phyloP scores from a whole-genome alignment of 2,329 filamentous ascomycete genomes.

The Whalleya microplaca region DNA sequence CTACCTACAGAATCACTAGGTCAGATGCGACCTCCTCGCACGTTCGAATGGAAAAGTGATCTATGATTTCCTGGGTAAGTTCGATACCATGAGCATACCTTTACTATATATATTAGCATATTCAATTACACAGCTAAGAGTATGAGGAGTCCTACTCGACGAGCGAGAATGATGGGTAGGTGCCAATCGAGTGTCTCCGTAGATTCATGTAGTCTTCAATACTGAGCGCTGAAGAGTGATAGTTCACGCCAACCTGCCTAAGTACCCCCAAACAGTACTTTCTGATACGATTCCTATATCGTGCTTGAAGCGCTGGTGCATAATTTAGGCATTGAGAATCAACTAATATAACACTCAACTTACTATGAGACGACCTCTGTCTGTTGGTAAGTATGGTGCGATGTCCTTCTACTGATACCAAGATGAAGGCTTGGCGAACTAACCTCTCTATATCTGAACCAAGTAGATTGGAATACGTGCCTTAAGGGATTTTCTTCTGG shows the following conservation, averaged over 20 bases:
- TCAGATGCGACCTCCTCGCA: slow-evolving; percentile 25
- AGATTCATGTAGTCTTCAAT: slow-evolving; percentile 28
- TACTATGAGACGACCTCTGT: too few relatives aligned
- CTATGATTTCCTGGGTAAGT: slow-evolving; percentile 20
- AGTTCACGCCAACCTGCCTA: slow-evolving; percentile 22
- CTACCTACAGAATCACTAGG: slow-evolving; percentile 23
- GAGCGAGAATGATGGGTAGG: slow-evolving; percentile 23
- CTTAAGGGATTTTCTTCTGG: slow-evolving; percentile 27
- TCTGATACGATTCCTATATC: slow-evolving; percentile 14
- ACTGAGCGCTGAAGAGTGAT: slow-evolving; percentile 1
- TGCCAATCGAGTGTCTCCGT: slow-evolving; percentile 25
- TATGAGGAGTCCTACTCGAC: slow-evolving; percentile 21
- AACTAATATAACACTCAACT: too few relatives aligned
- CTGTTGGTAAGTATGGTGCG: too few relatives aligned
- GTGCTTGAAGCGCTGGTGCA: slow-evolving; percentile 9
- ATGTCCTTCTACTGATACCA: too few relatives aligned
- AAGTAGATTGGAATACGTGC: slow-evolving; percentile 34
- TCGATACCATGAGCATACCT: slow-evolving; percentile 13
- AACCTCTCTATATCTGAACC: slow-evolving; percentile 28
- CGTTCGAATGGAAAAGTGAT: slow-evolving; percentile 23
- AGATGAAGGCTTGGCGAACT: too few relatives aligned
- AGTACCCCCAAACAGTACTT: slow-evolving; percentile 26
- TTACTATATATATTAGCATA: neutral
- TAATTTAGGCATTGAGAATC: neutral
- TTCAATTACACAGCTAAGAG: too few relatives aligned